phyloP scores from a whole-genome alignment of 192 early-diverging fungal genomes.

The Gorgonomyces haynaldii region DNA sequence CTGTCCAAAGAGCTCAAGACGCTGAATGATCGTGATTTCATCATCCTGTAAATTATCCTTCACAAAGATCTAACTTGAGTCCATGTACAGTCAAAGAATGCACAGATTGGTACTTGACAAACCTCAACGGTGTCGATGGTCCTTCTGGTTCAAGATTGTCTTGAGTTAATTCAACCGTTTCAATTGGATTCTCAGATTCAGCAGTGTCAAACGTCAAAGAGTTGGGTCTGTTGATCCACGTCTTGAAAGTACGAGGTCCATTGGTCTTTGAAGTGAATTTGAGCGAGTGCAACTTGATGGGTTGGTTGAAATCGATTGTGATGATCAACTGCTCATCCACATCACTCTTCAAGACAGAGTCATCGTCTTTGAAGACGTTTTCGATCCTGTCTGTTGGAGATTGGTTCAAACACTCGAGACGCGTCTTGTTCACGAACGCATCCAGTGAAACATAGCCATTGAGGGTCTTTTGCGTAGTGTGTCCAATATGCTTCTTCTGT shows the following conservation, averaged over 20 bases:
- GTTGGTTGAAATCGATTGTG: constrained; percentile 74
- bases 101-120: constrained; percentile 90
- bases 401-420: constrained; percentile 73
- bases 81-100: constrained; percentile 53
- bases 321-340: constrained; percentile 93
- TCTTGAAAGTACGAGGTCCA: constrained; percentile 77
- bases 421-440: constrained; percentile 23
- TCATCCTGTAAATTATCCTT: constrained; percentile 73
- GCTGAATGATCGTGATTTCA: constrained; percentile 69
- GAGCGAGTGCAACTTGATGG: constrained; percentile 60
- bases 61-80: constrained; percentile 51
- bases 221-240: constrained; percentile 67
- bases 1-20: constrained; percentile 69
- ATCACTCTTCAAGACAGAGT: constrained; percentile 72
- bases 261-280: constrained; percentile 47
- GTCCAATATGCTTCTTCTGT: not conserved
- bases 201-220: constrained; percentile 81
- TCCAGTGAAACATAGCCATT: constrained; percentile 23
- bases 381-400: constrained; percentile 59
- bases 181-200: constrained; percentile 61
- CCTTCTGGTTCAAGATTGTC: constrained; percentile 12
- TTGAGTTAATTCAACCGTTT: constrained; percentile 59
- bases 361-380: constrained; percentile 64
- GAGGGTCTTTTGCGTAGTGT: not conserved
- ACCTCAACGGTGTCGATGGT: constrained; percentile 52